These are phyloP conservation scores for Apostasia ramifera DNA, from an alignment of 106 monocot genomes.

Conservation along the genomic window DNA sequence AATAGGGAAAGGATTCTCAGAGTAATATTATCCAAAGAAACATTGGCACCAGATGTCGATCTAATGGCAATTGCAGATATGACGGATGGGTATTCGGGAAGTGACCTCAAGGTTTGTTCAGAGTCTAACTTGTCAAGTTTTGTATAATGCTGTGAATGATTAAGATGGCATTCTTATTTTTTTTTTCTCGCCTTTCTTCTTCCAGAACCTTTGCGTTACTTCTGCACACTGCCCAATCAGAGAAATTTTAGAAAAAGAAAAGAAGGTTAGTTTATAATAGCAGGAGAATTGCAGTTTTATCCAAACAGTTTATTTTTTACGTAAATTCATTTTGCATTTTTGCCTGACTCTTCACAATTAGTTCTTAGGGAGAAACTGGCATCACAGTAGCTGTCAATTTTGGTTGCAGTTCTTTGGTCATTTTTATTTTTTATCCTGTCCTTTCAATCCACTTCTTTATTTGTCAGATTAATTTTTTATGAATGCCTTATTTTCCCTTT, in stretches of 20 bases:
- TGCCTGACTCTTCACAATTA: no score
- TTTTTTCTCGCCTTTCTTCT: conserved; percentile 1
- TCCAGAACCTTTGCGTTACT: conserved; percentile 95
- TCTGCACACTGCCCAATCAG: conserved; percentile 98
- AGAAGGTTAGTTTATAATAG: conserved; percentile 42
- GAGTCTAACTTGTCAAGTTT: background rate
- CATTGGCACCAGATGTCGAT: conserved; percentile 56
- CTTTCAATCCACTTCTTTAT: no score
- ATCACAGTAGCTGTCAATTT: no score
- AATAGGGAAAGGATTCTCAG: conserved; percentile 88
- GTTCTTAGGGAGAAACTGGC: no score
- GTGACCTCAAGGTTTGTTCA: conserved; percentile 80
- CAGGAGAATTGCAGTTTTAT: no score
- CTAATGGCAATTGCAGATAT: conserved; percentile 75
- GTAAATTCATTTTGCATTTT: no score
- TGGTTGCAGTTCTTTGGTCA: no score
- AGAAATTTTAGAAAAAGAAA: conserved; percentile 92
- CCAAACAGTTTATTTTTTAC: no score
- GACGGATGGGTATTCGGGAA: conserved; percentile 99
- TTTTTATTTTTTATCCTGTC: no score
- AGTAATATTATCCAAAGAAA: conserved; percentile 92
- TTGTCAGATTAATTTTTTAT: no score
- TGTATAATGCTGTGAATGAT: background rate
- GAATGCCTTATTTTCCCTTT: no score
- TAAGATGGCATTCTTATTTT: background rate